phyloP scores from a whole-genome alignment of 108 stramenopile species.

The Pseudonitzschia multistriata region DNA sequence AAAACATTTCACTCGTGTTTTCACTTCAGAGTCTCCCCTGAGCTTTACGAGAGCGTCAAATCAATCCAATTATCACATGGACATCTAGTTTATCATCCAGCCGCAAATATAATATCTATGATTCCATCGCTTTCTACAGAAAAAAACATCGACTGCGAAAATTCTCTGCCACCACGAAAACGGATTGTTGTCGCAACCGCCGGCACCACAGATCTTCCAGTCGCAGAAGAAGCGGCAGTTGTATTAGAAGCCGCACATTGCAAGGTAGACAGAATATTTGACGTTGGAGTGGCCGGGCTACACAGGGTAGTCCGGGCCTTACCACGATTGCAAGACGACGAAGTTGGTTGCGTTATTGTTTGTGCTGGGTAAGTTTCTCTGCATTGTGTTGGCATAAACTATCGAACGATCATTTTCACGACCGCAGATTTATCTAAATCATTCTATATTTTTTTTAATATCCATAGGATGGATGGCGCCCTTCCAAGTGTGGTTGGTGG shows the following conservation, averaged over 20 bases:
- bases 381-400: too few relatives aligned
- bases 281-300: constrained; percentile 95
- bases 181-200: constrained; percentile 83
- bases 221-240: constrained; percentile 89
- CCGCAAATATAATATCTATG: constrained; percentile 69
- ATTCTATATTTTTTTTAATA: not conserved
- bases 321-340: constrained; percentile 63
- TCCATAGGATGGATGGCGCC: constrained; percentile 83
- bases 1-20: not conserved
- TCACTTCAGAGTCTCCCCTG: constrained; percentile 30
- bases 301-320: constrained; percentile 83
- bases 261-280: constrained; percentile 77
- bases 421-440: too few relatives aligned
- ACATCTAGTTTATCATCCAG: constrained; percentile 58
- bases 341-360: constrained; percentile 84
- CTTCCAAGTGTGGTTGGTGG: constrained; percentile 95
- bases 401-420: too few relatives aligned
- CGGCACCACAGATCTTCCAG: constrained; percentile 87
- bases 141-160: constrained; percentile 9
- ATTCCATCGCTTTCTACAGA: constrained; percentile 44
- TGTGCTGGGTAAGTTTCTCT: constrained; percentile 65
- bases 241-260: constrained; percentile 64
- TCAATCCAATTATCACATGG: constrained; percentile 56
- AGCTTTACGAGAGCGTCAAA: constrained; percentile 39
- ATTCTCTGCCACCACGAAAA: constrained; percentile 1